Conservation (phyloP, 208 protist species). For the Eutreptiella sp. region DNA sequence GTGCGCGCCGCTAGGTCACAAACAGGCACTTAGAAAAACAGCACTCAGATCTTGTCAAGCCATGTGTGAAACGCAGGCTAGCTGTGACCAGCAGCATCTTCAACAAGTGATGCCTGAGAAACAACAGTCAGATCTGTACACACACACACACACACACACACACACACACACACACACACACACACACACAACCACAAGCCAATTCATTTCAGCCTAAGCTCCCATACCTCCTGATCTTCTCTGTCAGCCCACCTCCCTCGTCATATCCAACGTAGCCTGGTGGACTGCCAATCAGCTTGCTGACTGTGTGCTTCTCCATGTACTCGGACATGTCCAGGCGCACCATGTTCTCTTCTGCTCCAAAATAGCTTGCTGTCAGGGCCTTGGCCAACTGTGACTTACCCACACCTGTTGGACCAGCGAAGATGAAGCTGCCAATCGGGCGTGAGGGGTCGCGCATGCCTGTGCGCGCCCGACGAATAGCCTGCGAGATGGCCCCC, state of each 20-base stretch:
- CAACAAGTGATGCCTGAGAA: too few species aligned
- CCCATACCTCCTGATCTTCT: too few species aligned
- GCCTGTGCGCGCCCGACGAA: conserved; percentile 86
- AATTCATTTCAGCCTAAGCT: too few species aligned
- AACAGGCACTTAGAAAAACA: too few species aligned
- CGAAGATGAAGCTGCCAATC: conserved; percentile 90
- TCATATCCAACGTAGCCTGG: conserved; percentile 98
- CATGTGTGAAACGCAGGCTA: too few species aligned
- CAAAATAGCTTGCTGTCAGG: conserved; percentile 88
- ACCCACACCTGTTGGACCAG: conserved; percentile 87
- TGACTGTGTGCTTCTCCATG: conserved; percentile 91
- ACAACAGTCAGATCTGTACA: too few species aligned
- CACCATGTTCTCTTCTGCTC: conserved; percentile 90
- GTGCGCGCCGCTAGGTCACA: too few species aligned
- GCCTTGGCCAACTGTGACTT: conserved; percentile 95
- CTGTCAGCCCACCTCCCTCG: conserved; percentile 95
- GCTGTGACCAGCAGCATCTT: too few species aligned
- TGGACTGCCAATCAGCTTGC: conserved; percentile 93
- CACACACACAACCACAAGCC: too few species aligned
- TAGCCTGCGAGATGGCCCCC: conserved; percentile 82
- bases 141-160: too few species aligned
- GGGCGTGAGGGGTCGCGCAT: conserved; percentile 78
- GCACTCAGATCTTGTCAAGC: too few species aligned
- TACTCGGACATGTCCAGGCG: conserved; percentile 98
- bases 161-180: too few species aligned